These are phyloP conservation scores for Prunus mume DNA, from an alignment of 306 rosid species.

Conservation along the genomic window DNA sequence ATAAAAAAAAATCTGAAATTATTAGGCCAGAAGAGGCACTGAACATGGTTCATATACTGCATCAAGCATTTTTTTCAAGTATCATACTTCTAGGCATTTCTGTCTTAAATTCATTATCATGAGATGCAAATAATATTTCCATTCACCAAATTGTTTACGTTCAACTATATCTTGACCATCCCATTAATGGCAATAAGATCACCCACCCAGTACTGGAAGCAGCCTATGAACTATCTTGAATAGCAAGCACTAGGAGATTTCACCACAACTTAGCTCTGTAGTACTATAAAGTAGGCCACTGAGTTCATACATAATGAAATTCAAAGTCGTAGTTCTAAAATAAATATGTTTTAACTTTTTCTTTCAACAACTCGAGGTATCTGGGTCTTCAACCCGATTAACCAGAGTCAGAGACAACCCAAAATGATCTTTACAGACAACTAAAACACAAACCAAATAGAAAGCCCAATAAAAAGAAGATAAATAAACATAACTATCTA, in stretches of 20 bases:
- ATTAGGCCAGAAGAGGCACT: background rate
- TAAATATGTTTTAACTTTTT: no score
- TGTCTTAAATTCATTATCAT: background rate
- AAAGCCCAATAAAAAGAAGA: no score
- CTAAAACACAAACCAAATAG: no score
- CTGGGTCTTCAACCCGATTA: no score
- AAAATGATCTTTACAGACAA: no score
- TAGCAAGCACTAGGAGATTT: background rate
- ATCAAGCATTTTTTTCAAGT: background rate
- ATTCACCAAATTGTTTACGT: background rate
- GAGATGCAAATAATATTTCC: background rate
- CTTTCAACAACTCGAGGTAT: no score
- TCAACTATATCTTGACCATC: background rate
- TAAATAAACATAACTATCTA: no score
- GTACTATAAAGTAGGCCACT: background rate
- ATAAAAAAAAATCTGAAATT: no score
- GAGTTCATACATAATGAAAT: background rate
- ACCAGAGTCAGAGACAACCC: no score
- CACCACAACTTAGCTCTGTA: background rate
- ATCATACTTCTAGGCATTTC: background rate
- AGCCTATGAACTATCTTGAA: background rate
- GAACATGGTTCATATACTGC: background rate
- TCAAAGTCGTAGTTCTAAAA: background rate
- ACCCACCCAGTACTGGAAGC: background rate
- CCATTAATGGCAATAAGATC: background rate